These are phyloP conservation scores for Hondaea fermentalgiana DNA, from an alignment of 108 stramenopile species.

Conservation along the genomic window DNA sequence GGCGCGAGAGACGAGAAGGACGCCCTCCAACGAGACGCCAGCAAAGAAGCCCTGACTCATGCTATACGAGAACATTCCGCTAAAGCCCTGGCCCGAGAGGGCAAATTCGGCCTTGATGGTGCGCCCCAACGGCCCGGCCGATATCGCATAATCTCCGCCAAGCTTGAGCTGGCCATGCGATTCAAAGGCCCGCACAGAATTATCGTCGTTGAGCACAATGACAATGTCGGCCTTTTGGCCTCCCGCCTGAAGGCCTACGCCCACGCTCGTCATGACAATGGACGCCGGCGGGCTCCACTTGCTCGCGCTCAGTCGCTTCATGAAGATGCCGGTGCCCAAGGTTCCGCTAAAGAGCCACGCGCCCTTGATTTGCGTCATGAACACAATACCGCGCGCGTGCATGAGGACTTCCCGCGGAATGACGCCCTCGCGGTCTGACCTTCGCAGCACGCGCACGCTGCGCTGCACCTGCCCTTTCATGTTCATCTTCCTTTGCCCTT, in stretches of 20 bases:
- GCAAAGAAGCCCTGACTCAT: slow-evolving; percentile 72
- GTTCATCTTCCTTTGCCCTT: background rate
- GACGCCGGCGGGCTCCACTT: background rate
- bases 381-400: background rate
- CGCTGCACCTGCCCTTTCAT: slow-evolving; percentile 15
- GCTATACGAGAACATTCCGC: slow-evolving; percentile 60
- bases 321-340: background rate
- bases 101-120: background rate
- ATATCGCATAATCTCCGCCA: slow-evolving; percentile 2
- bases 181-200: background rate
- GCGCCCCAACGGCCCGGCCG: background rate
- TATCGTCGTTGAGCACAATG: background rate
- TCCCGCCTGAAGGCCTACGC: background rate
- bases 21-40: slow-evolving; percentile 72
- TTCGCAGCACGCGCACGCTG: background rate
- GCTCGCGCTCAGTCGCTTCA: background rate
- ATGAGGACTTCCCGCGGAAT: background rate
- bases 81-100: background rate
- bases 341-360: slow-evolving; percentile 5
- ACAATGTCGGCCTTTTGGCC: slow-evolving; percentile 9
- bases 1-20: slow-evolving; percentile 61
- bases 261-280: slow-evolving; percentile 11
- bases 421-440: background rate
- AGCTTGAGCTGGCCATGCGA: background rate
- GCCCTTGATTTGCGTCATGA: slow-evolving; percentile 14